phyloP scores from a whole-genome alignment of 768 basidiomycete species.

The Lentinus tigrinus region DNA sequence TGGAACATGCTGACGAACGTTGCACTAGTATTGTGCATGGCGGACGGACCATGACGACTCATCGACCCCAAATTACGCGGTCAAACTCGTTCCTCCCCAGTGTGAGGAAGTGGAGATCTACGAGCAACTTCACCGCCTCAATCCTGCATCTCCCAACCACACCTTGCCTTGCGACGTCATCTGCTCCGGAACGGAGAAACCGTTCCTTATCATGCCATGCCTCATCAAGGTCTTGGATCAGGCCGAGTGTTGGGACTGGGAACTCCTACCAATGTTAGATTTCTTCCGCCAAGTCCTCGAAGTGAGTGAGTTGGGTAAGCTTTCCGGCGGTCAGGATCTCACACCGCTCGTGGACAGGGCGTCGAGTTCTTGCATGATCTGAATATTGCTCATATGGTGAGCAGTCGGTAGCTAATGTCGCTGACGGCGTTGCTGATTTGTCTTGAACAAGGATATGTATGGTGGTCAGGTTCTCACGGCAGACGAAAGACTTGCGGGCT shows the following conservation, averaged over 20 bases:
- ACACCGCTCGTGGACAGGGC: neutral
- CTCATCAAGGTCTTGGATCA: neutral
- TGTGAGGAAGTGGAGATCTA: neutral
- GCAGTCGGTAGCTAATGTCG: neutral
- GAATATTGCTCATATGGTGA: neutral
- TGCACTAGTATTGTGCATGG: neutral
- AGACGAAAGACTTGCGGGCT: neutral
- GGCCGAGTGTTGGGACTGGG: neutral
- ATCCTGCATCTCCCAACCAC: neutral
- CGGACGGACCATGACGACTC: neutral
- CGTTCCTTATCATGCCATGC: neutral
- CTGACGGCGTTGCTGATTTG: neutral
- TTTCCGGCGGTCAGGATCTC: neutral
- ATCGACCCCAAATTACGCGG: neutral
- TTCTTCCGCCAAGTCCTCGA: neutral
- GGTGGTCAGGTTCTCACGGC: neutral
- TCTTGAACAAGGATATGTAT: neutral
- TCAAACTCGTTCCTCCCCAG: neutral
- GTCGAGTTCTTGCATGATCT: neutral
- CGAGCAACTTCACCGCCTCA: neutral
- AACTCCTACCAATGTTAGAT: neutral
- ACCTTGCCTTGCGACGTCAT: neutral
- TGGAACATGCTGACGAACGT: neutral
- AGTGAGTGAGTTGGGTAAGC: neutral
- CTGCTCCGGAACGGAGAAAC: neutral